Evolutionary conservation across 352 stramenopile species (phyloP), one percentile per base, ranked within the genome.

Genomic region (Globisporangium solare): DNA sequence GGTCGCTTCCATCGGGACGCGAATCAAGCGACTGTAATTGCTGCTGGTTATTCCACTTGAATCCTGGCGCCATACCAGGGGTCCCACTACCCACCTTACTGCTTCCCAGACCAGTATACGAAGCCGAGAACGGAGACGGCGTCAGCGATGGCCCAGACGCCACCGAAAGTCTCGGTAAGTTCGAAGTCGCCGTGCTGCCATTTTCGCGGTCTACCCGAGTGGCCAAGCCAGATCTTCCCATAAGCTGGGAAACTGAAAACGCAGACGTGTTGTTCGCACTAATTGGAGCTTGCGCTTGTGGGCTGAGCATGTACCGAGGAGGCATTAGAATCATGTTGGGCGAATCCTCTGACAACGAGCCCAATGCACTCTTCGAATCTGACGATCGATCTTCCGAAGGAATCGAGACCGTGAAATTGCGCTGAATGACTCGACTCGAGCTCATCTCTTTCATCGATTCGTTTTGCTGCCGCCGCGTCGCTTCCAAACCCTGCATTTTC

Each of bases 241-340:
- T 32, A 13, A 49, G n/a, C 2, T 21, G 40, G 2, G 51, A 57
- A 17, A 18, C 50, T 1, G 54, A 51, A 41, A 70, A 54, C 0
- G 37, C 64, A 0, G 60, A 45, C 12, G 32, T 45, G n/a, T 14
- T 45, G 12, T 55, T 18, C 20, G 47, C 47, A 18, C 57, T 61
- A 14, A 31, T 47, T n/a, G 51, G 42, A 11, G 54, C 21, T 12
- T 57, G 35, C 0, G 49, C 27, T 13, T 66, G 51, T 12, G 65
- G 65, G 47, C 65, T 73, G 10, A 73, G 51, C 54, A 66, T 67
- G 47, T 67, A 69, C 18, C 55, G 57, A 0, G 58, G 63, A 1
- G 63, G 63, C 63, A 70, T 66, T 3, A 53, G 63, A 15, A 70
- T 70, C 58, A 58, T 61, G 27, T 70, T 66, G 6, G 63, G 63